phyloP scores from a whole-genome alignment of 2,329 filamentous ascomycete genomes.

The Bipolaris sorokiniana region DNA sequence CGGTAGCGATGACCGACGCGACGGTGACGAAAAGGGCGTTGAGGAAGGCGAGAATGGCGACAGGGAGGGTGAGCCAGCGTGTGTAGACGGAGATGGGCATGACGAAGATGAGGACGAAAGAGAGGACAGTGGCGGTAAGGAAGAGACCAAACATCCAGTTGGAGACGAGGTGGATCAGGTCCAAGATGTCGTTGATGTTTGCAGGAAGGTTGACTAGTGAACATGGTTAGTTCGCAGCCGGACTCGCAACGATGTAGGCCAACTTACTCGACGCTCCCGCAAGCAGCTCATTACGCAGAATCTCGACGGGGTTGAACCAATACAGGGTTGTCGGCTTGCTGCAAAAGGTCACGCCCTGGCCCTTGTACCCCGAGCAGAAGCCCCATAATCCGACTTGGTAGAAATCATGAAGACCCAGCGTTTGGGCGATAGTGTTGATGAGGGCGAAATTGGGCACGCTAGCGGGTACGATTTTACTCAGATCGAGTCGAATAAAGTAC shows the following conservation, averaged over 20 bases:
- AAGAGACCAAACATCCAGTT: constrained; percentile 92
- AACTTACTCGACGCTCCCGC: constrained; percentile 74
- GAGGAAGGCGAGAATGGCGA: constrained; percentile 71
- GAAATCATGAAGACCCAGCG: constrained; percentile 88
- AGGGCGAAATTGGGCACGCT: constrained; percentile 73
- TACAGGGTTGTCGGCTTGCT: constrained; percentile 73
- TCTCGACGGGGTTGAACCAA: constrained; percentile 90
- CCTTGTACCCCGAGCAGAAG: constrained; percentile 84
- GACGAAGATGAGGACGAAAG: constrained; percentile 73
- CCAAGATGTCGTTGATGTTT: constrained; percentile 74
- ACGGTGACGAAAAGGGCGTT: constrained; percentile 71
- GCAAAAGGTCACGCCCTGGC: constrained; percentile 77
- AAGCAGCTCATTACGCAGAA: constrained; percentile 80
- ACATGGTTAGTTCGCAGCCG: neutral
- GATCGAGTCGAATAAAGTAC: constrained; percentile 84
- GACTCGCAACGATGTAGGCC: too few species aligned
- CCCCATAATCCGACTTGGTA: constrained; percentile 93
- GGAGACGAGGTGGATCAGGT: constrained; percentile 74
- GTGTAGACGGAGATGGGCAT: constrained; percentile 60
- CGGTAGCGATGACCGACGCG: constrained; percentile 77
- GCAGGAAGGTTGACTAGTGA: constrained; percentile 72
- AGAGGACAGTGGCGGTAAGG: constrained; percentile 71
- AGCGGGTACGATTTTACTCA: constrained; percentile 79
- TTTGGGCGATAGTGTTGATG: constrained; percentile 86
- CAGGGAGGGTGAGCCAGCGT: constrained; percentile 66